These are phyloP conservation scores for Bruguiera gymnorhiza DNA, from an alignment of 345 rosid species.

Conservation along the genomic window DNA sequence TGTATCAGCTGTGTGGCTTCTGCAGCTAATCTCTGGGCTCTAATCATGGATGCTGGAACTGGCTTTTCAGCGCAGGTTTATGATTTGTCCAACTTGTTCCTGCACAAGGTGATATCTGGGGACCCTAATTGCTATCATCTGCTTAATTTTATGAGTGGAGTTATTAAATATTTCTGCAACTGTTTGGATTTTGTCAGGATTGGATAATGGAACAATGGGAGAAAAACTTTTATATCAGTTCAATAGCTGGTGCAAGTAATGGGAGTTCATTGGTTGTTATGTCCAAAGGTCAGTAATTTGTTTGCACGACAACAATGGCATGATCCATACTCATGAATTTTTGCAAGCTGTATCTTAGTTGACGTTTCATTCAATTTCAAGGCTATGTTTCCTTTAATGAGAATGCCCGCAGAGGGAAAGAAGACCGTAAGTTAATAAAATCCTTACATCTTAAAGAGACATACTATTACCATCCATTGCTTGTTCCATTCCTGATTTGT, in stretches of 20 bases:
- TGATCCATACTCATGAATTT: neutral
- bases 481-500: too few relatives aligned
- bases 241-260: conserved; percentile 86
- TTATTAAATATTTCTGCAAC: conserved; percentile 11
- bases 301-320: conserved; percentile 2
- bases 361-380: neutral
- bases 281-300: conserved; percentile 71
- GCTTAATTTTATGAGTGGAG: conserved; percentile 12
- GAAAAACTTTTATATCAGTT: conserved; percentile 83
- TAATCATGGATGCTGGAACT: conserved; percentile 98
- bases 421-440: neutral
- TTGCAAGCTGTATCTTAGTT: neutral
- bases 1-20: conserved; percentile 89
- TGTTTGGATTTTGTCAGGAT: conserved; percentile 48
- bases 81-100: conserved; percentile 74
- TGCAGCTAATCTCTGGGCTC: conserved; percentile 85
- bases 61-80: conserved; percentile 84
- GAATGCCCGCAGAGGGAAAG: neutral
- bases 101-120: conserved; percentile 67
- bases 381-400: neutral
- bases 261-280: conserved; percentile 93
- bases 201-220: conserved; percentile 99
- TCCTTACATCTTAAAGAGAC: too few relatives aligned
- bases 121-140: conserved; percentile 8
- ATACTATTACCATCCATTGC: too few relatives aligned